phyloP scores from a whole-genome alignment of 495 filamentous ascomycete genomes.

The Pseudevernia furfuracea region DNA sequence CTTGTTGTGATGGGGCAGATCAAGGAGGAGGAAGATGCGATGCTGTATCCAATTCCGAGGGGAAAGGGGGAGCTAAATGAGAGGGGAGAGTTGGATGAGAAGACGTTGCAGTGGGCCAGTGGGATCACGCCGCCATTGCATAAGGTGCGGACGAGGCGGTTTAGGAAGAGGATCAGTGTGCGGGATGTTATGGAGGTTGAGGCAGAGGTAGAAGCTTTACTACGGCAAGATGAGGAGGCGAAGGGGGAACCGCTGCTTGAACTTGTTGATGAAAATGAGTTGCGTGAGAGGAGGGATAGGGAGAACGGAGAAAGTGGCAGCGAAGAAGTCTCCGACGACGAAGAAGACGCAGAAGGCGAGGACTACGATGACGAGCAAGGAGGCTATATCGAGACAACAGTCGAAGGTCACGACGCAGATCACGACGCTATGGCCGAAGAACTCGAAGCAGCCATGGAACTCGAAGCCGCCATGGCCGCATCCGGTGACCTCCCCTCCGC shows the following conservation, averaged over 20 bases:
- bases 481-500: conserved; percentile 16
- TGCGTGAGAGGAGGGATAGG: conserved; percentile 30
- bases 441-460: conserved; percentile 39
- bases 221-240: conserved; percentile 56
- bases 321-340: conserved; percentile 31
- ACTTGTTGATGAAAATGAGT: conserved; percentile 55
- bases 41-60: conserved; percentile 55
- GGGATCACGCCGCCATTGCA: conserved; percentile 89
- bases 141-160: conserved; percentile 74
- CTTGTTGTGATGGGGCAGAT: conserved; percentile 70
- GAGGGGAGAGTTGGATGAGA: conserved; percentile 47
- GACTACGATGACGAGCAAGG: conserved; percentile 42
- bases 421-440: conserved; percentile 46
- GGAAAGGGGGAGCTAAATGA: background rate
- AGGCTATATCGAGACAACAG: conserved; percentile 37
- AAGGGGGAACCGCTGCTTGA: conserved; percentile 51
- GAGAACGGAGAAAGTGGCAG: conserved; percentile 29
- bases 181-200: conserved; percentile 86
- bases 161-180: conserved; percentile 73
- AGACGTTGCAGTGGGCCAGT: conserved; percentile 74
- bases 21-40: conserved; percentile 62
- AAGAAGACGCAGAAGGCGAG: conserved; percentile 29
- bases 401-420: conserved; percentile 39
- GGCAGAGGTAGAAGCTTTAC: conserved; percentile 66
- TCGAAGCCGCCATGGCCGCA: conserved; percentile 43